A percentile compares a stretch with the other conserved stretches of the same genome.
Evolutionary conservation across 441 rosid species (phyloP).

Genomic region (Pelargonium australe): DNA sequence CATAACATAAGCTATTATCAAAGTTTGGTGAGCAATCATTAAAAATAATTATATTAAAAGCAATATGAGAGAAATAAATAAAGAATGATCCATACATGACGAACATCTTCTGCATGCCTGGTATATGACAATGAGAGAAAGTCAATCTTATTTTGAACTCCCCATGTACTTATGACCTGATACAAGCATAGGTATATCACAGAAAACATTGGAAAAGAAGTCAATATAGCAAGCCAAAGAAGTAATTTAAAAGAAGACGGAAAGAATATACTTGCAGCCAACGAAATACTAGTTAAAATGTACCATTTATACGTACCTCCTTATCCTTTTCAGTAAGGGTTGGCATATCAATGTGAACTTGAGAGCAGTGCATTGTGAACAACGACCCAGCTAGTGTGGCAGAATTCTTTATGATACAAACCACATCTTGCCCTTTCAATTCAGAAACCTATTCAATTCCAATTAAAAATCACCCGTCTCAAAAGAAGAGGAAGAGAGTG

Average conservation of each 20-base stretch:
- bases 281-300: neutral
- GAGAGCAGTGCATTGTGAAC: slow-evolving; percentile 81
- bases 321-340: slow-evolving; percentile 86
- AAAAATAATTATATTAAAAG: neutral
- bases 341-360: slow-evolving; percentile 79
- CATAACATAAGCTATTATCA: slow-evolving; percentile 7
- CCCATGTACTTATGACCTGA: slow-evolving; percentile 91
- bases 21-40: neutral
- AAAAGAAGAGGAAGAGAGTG: neutral
- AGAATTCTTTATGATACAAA: slow-evolving; percentile 73
- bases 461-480: slow-evolving; percentile 16
- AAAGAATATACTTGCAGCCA: neutral
- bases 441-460: slow-evolving; percentile 58
- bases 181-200: slow-evolving; percentile 7
- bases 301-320: slow-evolving; percentile 46
- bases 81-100: slow-evolving; percentile 43
- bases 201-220: slow-evolving; percentile 8
- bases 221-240: neutral
- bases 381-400: slow-evolving; percentile 81
- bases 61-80: neutral
- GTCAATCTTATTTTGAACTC: slow-evolving; percentile 85
- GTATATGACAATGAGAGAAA: slow-evolving; percentile 90
- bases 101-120: slow-evolving; percentile 93
- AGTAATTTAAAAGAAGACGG: neutral
- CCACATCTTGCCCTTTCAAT: slow-evolving; percentile 78